Conservation (phyloP, 192 early-diverging fungal species). For the Linnemannia schmuckeri region DNA sequence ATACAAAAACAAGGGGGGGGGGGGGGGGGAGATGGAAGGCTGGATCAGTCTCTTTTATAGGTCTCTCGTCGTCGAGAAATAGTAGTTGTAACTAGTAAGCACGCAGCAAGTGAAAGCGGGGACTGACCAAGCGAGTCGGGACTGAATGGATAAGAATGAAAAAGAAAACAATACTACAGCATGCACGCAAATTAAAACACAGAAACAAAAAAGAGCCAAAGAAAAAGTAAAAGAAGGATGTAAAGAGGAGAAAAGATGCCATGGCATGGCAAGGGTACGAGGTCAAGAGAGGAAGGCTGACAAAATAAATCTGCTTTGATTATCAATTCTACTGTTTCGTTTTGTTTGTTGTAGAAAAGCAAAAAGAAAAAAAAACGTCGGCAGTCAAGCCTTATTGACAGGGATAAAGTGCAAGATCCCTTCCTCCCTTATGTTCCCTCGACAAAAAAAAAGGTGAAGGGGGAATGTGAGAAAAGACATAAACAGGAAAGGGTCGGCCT, state of each 20-base stretch:
- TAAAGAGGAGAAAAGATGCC: background rate
- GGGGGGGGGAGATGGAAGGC: background rate
- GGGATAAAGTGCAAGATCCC: background rate
- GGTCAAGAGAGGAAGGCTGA: background rate
- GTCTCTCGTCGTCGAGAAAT: background rate
- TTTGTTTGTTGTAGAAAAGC: background rate
- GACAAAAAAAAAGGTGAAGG: background rate
- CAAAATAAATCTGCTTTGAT: background rate
- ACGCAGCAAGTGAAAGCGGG: background rate
- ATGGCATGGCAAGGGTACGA: background rate
- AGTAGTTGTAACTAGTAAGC: too few relatives aligned
- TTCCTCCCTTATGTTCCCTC: background rate
- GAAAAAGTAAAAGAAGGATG: background rate
- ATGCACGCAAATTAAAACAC: background rate
- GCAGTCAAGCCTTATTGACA: background rate
- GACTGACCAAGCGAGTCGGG: background rate
- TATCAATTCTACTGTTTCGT: background rate
- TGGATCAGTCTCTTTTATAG: background rate
- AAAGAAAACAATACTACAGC: background rate
- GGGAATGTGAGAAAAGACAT: background rate
- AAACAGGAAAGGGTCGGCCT: background rate
- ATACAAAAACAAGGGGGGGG: background rate
- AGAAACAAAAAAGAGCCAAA: background rate
- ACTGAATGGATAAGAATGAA: background rate
- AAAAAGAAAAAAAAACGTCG: background rate